A percentile compares a stretch with the other conserved stretches of the same genome.
Conservation (phyloP, 805 yeast genomes). For the Starmerella bombi region DNA sequence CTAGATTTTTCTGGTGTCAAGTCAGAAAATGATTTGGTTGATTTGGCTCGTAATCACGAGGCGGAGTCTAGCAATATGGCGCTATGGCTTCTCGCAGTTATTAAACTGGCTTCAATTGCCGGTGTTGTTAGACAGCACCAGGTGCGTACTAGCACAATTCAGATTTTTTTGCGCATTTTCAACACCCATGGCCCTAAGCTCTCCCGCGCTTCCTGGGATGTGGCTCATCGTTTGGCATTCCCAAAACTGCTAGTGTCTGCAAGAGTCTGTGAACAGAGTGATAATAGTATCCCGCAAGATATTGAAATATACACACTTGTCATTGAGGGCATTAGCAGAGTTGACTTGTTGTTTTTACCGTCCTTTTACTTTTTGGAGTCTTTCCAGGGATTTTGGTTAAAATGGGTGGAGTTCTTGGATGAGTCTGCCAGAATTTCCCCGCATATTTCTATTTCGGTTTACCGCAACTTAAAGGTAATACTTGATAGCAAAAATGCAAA, state of each 20-base stretch:
- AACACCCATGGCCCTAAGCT: slow-evolving; percentile 52
- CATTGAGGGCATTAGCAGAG: slow-evolving; percentile 49
- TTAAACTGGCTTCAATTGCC: slow-evolving; percentile 49
- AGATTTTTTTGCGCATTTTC: slow-evolving; percentile 71
- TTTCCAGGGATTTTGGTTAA: slow-evolving; percentile 39
- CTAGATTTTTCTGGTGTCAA: slow-evolving; percentile 1
- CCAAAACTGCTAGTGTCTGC: slow-evolving; percentile 26
- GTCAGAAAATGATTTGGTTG: slow-evolving; percentile 19
- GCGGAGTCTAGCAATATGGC: slow-evolving; percentile 25
- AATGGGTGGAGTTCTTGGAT: slow-evolving; percentile 39
- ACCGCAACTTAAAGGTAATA: slow-evolving; percentile 40
- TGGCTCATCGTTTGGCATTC: slow-evolving; percentile 53
- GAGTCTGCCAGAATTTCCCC: slow-evolving; percentile 34
- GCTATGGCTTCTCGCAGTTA: slow-evolving; percentile 53
- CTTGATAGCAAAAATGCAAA: slow-evolving; percentile 26
- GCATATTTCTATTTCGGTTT: slow-evolving; percentile 44
- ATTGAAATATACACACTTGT: slow-evolving; percentile 50
- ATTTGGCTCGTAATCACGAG: slow-evolving; percentile 19
- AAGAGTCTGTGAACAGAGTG: slow-evolving; percentile 6
- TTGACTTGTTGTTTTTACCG: slow-evolving; percentile 42
- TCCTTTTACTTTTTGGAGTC: slow-evolving; percentile 25
- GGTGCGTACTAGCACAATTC: slow-evolving; percentile 80
- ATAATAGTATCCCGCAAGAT: slow-evolving; percentile 24
- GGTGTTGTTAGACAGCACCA: slow-evolving; percentile 50
- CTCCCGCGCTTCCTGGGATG: slow-evolving; percentile 45